Percentiles rank a stretch among this genome's conserved stretches.
Conservation (phyloP, 495 filamentous ascomycete species). For the Podospora conica region DNA sequence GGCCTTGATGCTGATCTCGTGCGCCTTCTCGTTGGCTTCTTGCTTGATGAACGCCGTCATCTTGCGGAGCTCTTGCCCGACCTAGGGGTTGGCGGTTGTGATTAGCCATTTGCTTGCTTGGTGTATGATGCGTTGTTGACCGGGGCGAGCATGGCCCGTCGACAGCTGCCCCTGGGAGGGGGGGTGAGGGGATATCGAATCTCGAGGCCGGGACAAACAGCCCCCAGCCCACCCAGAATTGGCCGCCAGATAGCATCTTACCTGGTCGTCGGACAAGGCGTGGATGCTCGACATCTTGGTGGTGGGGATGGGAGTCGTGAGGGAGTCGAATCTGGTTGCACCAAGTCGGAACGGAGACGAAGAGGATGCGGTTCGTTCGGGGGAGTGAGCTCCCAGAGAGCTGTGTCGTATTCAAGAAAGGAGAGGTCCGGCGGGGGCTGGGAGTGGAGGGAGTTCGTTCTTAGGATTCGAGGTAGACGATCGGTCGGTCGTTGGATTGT, state of each 20-base stretch:
- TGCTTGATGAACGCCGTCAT: constrained; percentile 99
- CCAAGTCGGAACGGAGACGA: not conserved
- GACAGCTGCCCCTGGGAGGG: not conserved
- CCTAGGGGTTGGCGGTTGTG: constrained; percentile 43
- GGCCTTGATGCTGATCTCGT: constrained; percentile 94
- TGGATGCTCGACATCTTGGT: constrained; percentile 82
- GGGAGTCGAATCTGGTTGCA: constrained; percentile 14
- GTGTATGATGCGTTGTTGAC: not conserved
- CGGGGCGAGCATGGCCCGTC: not conserved
- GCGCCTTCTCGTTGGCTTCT: constrained; percentile 93
- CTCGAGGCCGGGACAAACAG: not conserved
- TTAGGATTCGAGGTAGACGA: not conserved
- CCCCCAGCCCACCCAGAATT: not conserved
- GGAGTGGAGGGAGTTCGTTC: not conserved
- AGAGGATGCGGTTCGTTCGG: not conserved
- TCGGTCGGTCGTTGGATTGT: not conserved
- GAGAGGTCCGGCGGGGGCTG: not conserved
- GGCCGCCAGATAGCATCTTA: constrained; percentile 30
- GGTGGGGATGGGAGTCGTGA: constrained; percentile 19
- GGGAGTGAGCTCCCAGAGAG: not conserved
- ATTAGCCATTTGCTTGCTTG: not conserved
- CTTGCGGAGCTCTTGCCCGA: constrained; percentile 93
- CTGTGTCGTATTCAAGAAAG: not conserved
- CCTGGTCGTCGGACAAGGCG: constrained; percentile 97
- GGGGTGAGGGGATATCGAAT: constrained; percentile 8